Evolutionary conservation across 1,284 basidiomycete genomes (phyloP), one percentile per base, ranked within the genome.

Genomic region (Ceratobasidium sp.): DNA sequence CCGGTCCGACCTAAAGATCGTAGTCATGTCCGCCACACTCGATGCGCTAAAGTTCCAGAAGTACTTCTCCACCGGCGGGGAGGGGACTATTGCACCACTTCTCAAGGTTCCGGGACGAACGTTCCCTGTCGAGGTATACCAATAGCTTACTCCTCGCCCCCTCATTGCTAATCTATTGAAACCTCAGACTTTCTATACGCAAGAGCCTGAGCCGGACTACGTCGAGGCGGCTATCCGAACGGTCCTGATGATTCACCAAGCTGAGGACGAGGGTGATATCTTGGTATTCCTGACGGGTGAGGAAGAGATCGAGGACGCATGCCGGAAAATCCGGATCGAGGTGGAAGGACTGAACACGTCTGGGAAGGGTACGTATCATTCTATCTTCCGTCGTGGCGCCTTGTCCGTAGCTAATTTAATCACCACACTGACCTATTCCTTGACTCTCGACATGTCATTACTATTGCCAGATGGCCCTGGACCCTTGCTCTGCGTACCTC

Each of bases 21-120:
- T 99, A 76, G 88, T 99, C 86, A 99, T 99, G 98, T 96, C 94
- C 54, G 98, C 98, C 45, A 99, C 98, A 0, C 90, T 99, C 44
- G 97, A 99, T 80, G 95, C 97, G 0, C 88, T 93, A 81, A 99
- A 99, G 83, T 99, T 99, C 84, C 95, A 97, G 82, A 94, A 91
- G 80, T 99, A 99, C 86, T 99, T 99, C 82, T 60, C 69, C 1
- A 72, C 69, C 31, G 91, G 90, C 74, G 84, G 85, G 6, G 76
- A 82, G 1, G 81, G 78, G 8, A 75, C 75, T 31, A 80, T 83
- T 0, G 97, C 96, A 0, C 97, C 97, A 0, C 85, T 99, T 15
- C 95, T 99, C 86, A 96, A 97, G 81, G 96, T 99, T 6, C 97
- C 96, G 0, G 98, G 98, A 44, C 90, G 97, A 54, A 97, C 96